A percentile compares a stretch with the other conserved stretches of the same genome.
phyloP scores from a whole-genome alignment of 345 rosid species.

The Sisymbrium altissimum region DNA sequence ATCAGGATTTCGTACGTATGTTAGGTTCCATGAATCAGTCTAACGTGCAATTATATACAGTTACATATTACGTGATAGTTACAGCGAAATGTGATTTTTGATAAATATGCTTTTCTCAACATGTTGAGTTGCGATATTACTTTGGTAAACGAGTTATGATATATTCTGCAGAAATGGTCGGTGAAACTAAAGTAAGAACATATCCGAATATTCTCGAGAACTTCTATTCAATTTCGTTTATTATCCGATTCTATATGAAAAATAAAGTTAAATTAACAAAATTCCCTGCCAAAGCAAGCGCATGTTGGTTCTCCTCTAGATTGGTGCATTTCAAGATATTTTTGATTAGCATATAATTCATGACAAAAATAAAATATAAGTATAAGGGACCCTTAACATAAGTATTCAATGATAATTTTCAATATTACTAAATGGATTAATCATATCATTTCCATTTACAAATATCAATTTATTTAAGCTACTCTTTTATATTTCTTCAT shows the following conservation, averaged over 20 bases:
- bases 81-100: not conserved
- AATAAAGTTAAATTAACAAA: not conserved
- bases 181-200: conserved; percentile 20
- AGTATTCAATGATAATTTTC: not conserved
- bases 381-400: not conserved
- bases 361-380: not conserved
- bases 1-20: not conserved
- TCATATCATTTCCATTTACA: too few relatives aligned
- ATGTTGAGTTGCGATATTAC: conserved; percentile 2
- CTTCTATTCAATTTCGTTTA: conserved; percentile 9
- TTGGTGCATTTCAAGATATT: conserved; percentile 13
- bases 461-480: too few relatives aligned
- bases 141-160: conserved; percentile 21
- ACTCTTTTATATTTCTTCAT: too few relatives aligned
- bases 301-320: conserved; percentile 32
- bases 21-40: not conserved
- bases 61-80: not conserved
- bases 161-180: conserved; percentile 11
- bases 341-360: not conserved
- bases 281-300: conserved; percentile 18
- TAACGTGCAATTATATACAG: not conserved
- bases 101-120: not conserved
- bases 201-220: conserved; percentile 21
- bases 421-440: too few relatives aligned
- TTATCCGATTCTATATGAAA: not conserved